Evolutionary conservation across 1,284 basidiomycete species (phyloP), one percentile per base, ranked within the genome.

Genomic region (Tausonia pullulans): DNA sequence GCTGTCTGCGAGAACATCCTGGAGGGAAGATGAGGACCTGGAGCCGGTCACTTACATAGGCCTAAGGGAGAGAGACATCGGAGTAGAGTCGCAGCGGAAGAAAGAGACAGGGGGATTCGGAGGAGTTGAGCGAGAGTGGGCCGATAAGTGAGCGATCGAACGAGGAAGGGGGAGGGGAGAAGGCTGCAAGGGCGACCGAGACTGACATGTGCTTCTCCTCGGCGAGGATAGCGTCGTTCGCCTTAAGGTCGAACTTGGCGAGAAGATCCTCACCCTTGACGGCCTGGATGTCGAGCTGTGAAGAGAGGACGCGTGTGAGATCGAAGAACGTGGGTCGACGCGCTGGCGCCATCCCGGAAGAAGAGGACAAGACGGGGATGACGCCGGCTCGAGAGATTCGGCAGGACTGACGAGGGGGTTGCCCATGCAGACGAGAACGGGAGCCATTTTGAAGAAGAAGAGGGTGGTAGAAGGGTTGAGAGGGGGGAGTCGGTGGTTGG

Each of bases 161-260:
- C 7, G 2, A 63, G 55, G 46, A 45, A 50, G 14, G 13, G 14
- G 13, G 40, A 41, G 51, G 14, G 1, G 1, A 11, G 13, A 48
- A 13, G 27, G 10, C 9, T 3, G 44, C 14, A 54, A 54, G 52
- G 13, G 57, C 10, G 7, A 54, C 16, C 41, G n/a, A 14, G 50
- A 61, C 57, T n/a, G 4, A 65, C 61, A 66, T 79, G 72, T 98
- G 95, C 79, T 93, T 88, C 66, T 87, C 86, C 71, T 88, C 88
- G 40, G 93, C 96, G 66, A 98, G 84, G 75, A 98, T 94, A 63
- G 96, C 95, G 76, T 98, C 92, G 81, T 99, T 97, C 62, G 93
- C 80, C 77, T 93, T 92, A 74, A 98, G 84, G 68, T 78, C 83
- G 77, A 98, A 99, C 78, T 97, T 98, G 72, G 87, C 80, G 65